Evolutionary conservation across 768 basidiomycete genomes (phyloP).

Genomic region (Mycena vulgaris): DNA sequence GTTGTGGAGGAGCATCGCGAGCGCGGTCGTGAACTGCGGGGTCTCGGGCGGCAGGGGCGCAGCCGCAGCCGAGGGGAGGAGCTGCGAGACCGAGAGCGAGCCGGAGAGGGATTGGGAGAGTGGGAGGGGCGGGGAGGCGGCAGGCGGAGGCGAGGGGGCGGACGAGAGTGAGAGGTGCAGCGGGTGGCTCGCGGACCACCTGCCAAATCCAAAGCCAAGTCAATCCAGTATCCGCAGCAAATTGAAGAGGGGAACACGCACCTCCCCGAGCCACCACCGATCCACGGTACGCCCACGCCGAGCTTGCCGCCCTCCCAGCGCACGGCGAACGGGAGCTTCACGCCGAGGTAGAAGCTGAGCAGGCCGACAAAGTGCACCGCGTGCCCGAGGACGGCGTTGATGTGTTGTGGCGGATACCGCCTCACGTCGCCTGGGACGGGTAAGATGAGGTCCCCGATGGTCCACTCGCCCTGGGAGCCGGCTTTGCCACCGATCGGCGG

Average conservation of each 20-base stretch:
- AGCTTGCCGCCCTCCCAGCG: constrained; percentile 79
- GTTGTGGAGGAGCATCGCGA: constrained; percentile 89
- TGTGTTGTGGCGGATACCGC: constrained; percentile 87
- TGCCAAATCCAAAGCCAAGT: too few species aligned
- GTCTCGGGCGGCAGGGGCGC: not conserved
- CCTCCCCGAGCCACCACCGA: constrained; percentile 81
- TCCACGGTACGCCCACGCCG: constrained; percentile 85
- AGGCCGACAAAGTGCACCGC: constrained; percentile 85
- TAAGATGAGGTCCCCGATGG: constrained; percentile 83
- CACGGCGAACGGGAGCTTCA: constrained; percentile 87
- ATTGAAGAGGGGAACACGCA: constrained; percentile 62
- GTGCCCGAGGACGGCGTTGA: constrained; percentile 90
- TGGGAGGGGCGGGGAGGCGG: constrained; percentile 20
- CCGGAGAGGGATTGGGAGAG: constrained; percentile 24
- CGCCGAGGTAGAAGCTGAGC: constrained; percentile 86
- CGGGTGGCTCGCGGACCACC: constrained; percentile 34
- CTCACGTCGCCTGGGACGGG: constrained; percentile 90
- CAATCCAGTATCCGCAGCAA: constrained; percentile 54
- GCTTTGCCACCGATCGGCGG: constrained; percentile 83
- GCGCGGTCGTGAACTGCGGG: constrained; percentile 82
- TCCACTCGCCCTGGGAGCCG: constrained; percentile 88
- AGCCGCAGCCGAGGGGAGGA: not conserved
- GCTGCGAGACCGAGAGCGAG: constrained; percentile 27
- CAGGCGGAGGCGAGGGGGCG: constrained; percentile 21
- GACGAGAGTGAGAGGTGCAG: constrained; percentile 34